Percentiles rank a stretch among this genome's conserved stretches.
Evolutionary conservation across 1,284 basidiomycete genomes (phyloP).

Genomic region (Flammula alnicola): DNA sequence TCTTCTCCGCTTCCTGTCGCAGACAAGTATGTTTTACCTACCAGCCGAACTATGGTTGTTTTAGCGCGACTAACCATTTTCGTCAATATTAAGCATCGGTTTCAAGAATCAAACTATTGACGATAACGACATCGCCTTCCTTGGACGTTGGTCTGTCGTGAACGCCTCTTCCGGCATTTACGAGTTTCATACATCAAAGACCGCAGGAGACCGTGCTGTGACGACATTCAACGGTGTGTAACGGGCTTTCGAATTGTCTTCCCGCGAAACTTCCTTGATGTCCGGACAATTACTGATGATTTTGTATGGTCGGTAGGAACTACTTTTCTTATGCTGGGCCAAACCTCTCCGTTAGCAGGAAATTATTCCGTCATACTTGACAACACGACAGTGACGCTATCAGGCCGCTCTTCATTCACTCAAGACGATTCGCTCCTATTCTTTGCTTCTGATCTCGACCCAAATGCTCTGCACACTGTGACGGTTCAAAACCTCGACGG

Average conservation of each 20-base stretch:
- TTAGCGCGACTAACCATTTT: conserved; percentile 5
- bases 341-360: conserved; percentile 55
- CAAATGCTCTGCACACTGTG: conserved; percentile 50
- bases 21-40: conserved; percentile 16
- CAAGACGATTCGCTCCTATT: conserved; percentile 58
- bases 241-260: conserved; percentile 9
- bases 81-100: conserved; percentile 37
- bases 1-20: conserved; percentile 32
- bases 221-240: conserved; percentile 53
- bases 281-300: neutral
- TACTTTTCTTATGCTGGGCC: conserved; percentile 60
- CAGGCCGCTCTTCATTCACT: conserved; percentile 57
- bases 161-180: conserved; percentile 32
- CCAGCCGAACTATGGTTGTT: neutral
- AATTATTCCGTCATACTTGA: conserved; percentile 67
- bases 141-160: conserved; percentile 53
- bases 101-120: conserved; percentile 40
- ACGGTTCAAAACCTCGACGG: conserved; percentile 61
- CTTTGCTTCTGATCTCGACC: conserved; percentile 63
- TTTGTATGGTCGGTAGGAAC: conserved; percentile 45
- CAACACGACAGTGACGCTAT: conserved; percentile 43
- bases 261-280: too few species aligned
- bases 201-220: conserved; percentile 49
- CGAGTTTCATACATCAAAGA: conserved; percentile 49
- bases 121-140: conserved; percentile 48